These are phyloP conservation scores for Saccharomyces hybrid DNA, from an alignment of 1,139 yeast species.

Conservation along the genomic window DNA sequence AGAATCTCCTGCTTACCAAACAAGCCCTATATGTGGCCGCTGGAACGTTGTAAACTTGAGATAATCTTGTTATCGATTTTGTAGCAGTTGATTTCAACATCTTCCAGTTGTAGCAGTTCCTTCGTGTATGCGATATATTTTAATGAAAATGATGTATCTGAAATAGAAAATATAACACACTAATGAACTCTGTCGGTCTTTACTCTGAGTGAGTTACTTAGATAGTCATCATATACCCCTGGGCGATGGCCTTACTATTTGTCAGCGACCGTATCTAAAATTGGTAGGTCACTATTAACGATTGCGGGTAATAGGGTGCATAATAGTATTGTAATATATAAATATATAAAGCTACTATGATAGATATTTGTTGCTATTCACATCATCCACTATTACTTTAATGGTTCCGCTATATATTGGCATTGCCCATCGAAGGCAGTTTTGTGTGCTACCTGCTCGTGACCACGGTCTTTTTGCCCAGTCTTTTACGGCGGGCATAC, in stretches of 20 bases:
- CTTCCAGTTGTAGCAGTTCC: not conserved
- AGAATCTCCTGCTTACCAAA: slow-evolving; percentile 8
- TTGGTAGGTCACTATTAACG: not conserved
- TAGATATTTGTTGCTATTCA: too few relatives aligned
- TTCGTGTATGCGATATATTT: not conserved
- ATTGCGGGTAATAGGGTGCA: not conserved
- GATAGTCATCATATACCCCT: not conserved
- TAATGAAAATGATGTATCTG: not conserved
- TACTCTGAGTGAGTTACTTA: not conserved
- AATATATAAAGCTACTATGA: not conserved
- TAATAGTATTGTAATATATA: not conserved
- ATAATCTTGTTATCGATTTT: slow-evolving; percentile 2
- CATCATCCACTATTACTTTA: not conserved
- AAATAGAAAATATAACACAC: not conserved
- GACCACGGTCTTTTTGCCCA: slow-evolving; percentile 11
- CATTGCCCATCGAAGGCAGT: not conserved
- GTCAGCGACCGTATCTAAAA: not conserved
- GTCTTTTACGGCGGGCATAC: slow-evolving; percentile 58
- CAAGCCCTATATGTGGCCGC: not conserved
- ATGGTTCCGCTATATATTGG: too few relatives aligned
- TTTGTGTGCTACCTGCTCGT: not conserved
- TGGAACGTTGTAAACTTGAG: slow-evolving; percentile 2
- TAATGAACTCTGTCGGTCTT: not conserved
- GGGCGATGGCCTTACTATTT: not conserved
- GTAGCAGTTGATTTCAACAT: slow-evolving; percentile 5